phyloP scores from a whole-genome alignment of 2,329 filamentous ascomycete species.

The Microsporum ferrugineum region DNA sequence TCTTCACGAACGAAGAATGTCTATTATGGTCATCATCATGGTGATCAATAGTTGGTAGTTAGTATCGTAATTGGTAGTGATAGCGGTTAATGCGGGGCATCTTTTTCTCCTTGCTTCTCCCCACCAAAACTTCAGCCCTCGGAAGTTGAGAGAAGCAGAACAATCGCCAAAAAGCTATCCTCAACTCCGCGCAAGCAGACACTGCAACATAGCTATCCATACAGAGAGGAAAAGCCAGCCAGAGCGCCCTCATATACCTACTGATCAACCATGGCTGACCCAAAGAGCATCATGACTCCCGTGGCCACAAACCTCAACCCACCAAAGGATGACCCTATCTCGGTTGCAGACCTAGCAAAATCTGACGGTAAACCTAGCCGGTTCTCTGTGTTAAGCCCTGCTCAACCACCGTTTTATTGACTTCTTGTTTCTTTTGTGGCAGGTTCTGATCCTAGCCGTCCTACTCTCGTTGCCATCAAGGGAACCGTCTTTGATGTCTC shows the following conservation, averaged over 20 bases:
- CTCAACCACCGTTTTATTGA: background rate
- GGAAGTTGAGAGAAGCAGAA: background rate
- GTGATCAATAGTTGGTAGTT: background rate
- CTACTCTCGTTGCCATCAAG: slow-evolving; percentile 56
- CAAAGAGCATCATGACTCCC: slow-evolving; percentile 14
- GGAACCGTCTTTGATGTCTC: slow-evolving; percentile 91
- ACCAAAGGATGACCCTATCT: slow-evolving; percentile 80
- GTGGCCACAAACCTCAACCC: slow-evolving; percentile 47
- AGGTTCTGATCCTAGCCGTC: slow-evolving; percentile 20
- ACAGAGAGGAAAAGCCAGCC: background rate
- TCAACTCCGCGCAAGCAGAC: background rate
- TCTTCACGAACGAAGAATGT: too few relatives aligned
- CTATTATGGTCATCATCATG: background rate
- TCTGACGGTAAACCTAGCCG: slow-evolving; percentile 58
- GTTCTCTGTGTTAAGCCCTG: background rate
- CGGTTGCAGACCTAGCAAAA: slow-evolving; percentile 63
- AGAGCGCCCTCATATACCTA: background rate
- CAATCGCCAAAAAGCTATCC: background rate
- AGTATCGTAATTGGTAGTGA: background rate
- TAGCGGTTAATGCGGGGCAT: background rate
- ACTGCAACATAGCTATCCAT: background rate
- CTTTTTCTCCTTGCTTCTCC: background rate
- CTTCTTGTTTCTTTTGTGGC: background rate
- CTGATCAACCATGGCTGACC: slow-evolving; percentile 6
- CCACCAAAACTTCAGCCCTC: background rate